phyloP scores from a whole-genome alignment of 164 flowering plant species.

The Saururus chinensis region DNA sequence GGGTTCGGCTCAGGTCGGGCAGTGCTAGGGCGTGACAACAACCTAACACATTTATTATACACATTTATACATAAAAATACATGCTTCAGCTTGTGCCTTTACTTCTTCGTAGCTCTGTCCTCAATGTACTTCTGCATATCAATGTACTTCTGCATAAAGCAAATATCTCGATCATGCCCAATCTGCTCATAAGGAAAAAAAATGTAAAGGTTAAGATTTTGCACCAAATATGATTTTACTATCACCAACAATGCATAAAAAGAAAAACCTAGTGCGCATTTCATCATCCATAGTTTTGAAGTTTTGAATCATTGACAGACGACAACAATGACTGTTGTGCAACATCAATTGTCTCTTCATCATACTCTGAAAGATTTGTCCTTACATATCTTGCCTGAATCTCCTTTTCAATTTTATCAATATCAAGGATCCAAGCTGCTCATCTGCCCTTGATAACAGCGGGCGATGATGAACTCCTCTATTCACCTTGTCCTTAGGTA shows the following conservation, averaged over 20 bases:
- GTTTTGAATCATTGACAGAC: constrained; percentile 93
- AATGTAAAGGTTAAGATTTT: no score
- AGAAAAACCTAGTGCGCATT: constrained; percentile 70
- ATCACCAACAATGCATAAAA: background rate
- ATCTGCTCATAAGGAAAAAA: constrained; percentile 29
- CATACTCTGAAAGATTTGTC: constrained; percentile 54
- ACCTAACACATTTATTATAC: no score
- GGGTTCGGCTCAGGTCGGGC: no score
- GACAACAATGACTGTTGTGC: constrained; percentile 97
- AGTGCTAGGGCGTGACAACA: no score
- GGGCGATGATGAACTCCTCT: constrained; percentile 63
- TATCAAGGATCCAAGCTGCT: constrained; percentile 79
- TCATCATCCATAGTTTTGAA: constrained; percentile 97
- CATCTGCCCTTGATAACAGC: constrained; percentile 54
- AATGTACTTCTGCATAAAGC: constrained; percentile 86
- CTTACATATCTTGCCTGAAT: constrained; percentile 67
- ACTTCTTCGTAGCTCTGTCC: no score
- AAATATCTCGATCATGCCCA: constrained; percentile 83
- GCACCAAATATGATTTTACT: background rate
- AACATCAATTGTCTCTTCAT: constrained; percentile 89
- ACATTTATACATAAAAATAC: no score
- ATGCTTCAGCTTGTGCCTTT: no score
- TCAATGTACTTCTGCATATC: no score
- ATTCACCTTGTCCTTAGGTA: constrained; percentile 62
- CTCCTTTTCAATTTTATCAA: constrained; percentile 68